Conservation (phyloP, 352 stramenopile species). For the Phytophthora tubulina region DNA sequence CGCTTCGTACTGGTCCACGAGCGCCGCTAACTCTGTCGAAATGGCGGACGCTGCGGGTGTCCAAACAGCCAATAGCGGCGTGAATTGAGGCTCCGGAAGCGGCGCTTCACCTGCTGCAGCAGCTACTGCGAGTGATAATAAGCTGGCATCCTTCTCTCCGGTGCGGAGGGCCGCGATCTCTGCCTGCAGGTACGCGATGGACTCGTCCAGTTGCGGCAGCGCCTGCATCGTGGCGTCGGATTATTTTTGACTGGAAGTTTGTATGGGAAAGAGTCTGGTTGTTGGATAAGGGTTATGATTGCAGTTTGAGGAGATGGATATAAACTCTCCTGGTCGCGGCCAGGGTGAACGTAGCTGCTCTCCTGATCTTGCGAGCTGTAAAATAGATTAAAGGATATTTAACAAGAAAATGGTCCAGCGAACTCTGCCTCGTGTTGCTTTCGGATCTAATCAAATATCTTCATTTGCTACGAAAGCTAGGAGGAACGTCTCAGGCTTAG, state of each 20-base stretch:
- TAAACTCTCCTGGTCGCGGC: not conserved
- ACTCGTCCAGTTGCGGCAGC: conserved; percentile 64
- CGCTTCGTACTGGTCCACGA: conserved; percentile 57
- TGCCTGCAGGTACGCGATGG: conserved; percentile 62
- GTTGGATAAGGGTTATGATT: not conserved
- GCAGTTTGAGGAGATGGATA: not conserved
- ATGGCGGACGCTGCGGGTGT: conserved; percentile 36
- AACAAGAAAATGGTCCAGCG: too few relatives aligned
- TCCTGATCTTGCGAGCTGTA: too few relatives aligned
- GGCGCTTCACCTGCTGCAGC: conserved; percentile 42
- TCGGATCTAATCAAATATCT: too few relatives aligned
- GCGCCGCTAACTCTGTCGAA: conserved; percentile 48
- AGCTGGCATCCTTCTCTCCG: conserved; percentile 46
- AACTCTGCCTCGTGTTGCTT: too few relatives aligned
- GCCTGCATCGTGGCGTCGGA: not conserved
- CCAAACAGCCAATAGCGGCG: conserved; percentile 61
- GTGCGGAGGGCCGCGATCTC: conserved; percentile 59
- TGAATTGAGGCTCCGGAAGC: conserved; percentile 57
- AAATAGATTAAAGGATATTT: too few relatives aligned
- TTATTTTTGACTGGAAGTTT: conserved; percentile 8
- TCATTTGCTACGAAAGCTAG: too few relatives aligned
- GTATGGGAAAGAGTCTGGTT: conserved; percentile 5
- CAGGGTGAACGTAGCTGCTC: not conserved
- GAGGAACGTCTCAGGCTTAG: too few relatives aligned
- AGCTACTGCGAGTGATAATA: conserved; percentile 47